These are phyloP conservation scores for Neofusicoccum kwambonambiense DNA, from an alignment of 2,329 filamentous ascomycete species.

Conservation along the genomic window DNA sequence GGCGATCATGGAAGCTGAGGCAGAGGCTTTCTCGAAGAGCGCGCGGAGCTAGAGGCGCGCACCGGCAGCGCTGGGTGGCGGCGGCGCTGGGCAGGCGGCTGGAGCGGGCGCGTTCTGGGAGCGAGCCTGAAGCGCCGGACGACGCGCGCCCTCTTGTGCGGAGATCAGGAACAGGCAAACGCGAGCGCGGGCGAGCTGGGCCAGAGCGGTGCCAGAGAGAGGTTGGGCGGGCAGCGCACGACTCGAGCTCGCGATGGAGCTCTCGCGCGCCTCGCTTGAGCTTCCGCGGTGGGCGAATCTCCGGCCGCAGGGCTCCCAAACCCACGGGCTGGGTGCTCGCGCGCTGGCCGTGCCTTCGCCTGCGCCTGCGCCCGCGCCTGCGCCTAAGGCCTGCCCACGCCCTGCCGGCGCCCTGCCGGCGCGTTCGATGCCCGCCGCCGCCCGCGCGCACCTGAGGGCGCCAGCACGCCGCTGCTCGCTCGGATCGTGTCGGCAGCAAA, in stretches of 20 bases:
- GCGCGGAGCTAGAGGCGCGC: conserved; percentile 10
- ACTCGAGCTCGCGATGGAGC: conserved; percentile 8
- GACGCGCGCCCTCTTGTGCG: conserved; percentile 9
- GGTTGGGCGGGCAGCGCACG: conserved; percentile 14
- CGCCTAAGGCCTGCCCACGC: no score
- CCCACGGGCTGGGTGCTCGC: conserved; percentile 1
- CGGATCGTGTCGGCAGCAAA: conserved; percentile 8
- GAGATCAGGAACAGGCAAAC: conserved; percentile 16
- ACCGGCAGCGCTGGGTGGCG: conserved; percentile 10
- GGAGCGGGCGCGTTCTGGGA: not conserved
- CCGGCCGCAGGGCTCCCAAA: conserved; percentile 15
- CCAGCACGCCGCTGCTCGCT: no score
- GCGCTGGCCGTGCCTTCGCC: conserved; percentile 10
- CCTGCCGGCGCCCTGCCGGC: no score
- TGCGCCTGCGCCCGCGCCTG: not conserved
- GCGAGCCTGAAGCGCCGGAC: conserved; percentile 15
- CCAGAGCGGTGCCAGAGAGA: conserved; percentile 3
- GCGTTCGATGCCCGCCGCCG: not conserved
- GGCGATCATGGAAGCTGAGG: conserved; percentile 17
- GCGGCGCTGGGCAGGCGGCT: not conserved
- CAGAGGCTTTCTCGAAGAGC: conserved; percentile 14
- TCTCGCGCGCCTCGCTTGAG: conserved; percentile 4
- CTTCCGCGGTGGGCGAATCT: conserved; percentile 11
- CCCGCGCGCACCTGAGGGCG: not conserved
- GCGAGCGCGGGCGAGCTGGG: not conserved